Evolutionary conservation across 2,329 filamentous ascomycete species (phyloP).

Genomic region (Pseudopithomyces maydicus): DNA sequence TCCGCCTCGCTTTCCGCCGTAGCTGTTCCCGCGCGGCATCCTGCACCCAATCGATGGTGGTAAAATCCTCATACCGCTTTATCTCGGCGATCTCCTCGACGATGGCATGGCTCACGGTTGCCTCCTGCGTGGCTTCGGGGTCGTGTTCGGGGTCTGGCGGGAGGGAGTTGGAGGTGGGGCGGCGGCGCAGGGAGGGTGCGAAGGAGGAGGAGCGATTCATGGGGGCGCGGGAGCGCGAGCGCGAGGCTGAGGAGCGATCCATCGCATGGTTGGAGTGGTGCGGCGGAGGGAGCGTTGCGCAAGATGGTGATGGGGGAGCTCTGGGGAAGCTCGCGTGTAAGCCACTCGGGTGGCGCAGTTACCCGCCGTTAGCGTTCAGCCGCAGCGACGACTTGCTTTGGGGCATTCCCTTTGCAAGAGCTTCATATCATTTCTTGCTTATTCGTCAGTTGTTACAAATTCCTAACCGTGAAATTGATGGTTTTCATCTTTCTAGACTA

Average conservation of each 20-base stretch:
- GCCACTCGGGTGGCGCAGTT: not conserved
- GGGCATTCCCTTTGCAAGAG: too few species aligned
- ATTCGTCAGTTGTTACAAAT: too few species aligned
- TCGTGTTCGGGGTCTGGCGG: conserved; percentile 67
- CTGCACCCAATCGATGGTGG: conserved; percentile 98
- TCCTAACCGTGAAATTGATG: too few species aligned
- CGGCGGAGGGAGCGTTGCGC: not conserved
- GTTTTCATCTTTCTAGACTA: too few species aligned
- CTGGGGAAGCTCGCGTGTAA: not conserved
- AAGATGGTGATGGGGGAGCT: not conserved
- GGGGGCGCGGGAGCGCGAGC: conserved; percentile 27
- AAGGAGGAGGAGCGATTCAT: conserved; percentile 52
- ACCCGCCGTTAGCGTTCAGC: not conserved
- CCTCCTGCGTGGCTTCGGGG: conserved; percentile 55
- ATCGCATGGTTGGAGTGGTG: conserved; percentile 44
- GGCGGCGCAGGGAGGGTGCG: conserved; percentile 59
- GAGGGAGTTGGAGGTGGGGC: conserved; percentile 71
- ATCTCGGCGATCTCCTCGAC: conserved; percentile 97
- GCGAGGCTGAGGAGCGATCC: conserved; percentile 49
- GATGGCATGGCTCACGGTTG: conserved; percentile 70
- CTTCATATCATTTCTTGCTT: too few species aligned
- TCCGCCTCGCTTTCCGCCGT: conserved; percentile 75
- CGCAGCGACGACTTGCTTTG: not conserved
- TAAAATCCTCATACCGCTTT: conserved; percentile 98
- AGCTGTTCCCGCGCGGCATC: conserved; percentile 91